Evolutionary conservation across 768 basidiomycete species (phyloP), one percentile per base, ranked within the genome.

Genomic region (Rhizopogon sp.): DNA sequence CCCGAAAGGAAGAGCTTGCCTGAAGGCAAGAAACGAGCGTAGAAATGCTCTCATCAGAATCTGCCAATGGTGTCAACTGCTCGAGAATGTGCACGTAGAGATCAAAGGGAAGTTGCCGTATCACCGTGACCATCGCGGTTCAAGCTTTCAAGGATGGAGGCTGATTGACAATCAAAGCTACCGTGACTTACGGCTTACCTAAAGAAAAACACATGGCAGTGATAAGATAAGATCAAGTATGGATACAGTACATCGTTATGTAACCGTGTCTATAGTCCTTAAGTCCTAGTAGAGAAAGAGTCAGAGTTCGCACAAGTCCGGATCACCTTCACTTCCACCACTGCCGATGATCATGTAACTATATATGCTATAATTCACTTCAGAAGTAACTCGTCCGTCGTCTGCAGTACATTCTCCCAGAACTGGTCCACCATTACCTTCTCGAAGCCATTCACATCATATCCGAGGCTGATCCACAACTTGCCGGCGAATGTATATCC

Each of bases 391-490:
- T 88, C 83, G 37, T 83, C 76, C 3, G 87, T 76, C 20, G 78
- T 77, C 0, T 62, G 63, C 44, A 83, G 60, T 8, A 87, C 70
- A 59, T 83, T 81, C 20, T 68, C 64, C 89, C 90, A 93, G 71
- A 88, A 92, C 28, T 59, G 58, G 50, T 84, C 78, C 25, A 91
- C 82, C 3, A 74, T 72, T 1, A 76, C 80, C 40, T 76, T 73
- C 29, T 85, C 79, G 64, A 89, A 90, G 0, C 87, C 89, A 63
- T 88, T 88, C 59, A 79, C 74, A 63, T 93, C 91, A 66, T 90
- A 91, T 0, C 88, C 88, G 31, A 93, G 74, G 59, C 85, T 90
- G 37, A 93, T 64, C 87, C 87, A 92, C 16, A 93, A 68, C 68
- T 83, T 85, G 6, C 84, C 85, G 20, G 74, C 81, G 59, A 87